phyloP scores from a whole-genome alignment of 2,329 filamentous ascomycete genomes.

The Aspergillus neotritici region DNA sequence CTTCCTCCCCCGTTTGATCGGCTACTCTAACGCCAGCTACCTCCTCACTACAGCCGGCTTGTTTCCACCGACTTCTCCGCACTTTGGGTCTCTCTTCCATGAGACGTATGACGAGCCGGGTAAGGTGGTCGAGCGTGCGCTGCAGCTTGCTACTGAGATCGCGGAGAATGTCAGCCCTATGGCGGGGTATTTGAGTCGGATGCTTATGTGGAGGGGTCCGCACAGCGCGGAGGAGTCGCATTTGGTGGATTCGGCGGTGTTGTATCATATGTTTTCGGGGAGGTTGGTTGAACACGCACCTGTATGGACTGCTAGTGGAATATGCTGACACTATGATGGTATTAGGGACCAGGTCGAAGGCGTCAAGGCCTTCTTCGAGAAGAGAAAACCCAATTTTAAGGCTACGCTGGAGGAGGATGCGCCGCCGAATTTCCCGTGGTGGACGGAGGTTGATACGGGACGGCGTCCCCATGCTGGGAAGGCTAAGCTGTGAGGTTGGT shows the following conservation, averaged over 20 bases:
- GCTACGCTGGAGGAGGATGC: conserved; percentile 56
- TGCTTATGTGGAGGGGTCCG: conserved; percentile 56
- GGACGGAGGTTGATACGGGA: conserved; percentile 50
- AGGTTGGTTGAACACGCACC: conserved; percentile 13
- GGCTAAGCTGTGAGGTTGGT: background rate
- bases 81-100: conserved; percentile 55
- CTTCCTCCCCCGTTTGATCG: conserved; percentile 65
- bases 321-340: conserved; percentile 10
- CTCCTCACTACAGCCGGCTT: conserved; percentile 58
- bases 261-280: conserved; percentile 35
- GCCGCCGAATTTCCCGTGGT: conserved; percentile 63
- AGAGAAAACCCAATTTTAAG: conserved; percentile 57
- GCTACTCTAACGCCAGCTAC: conserved; percentile 33
- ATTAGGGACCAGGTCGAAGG: conserved; percentile 62
- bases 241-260: conserved; percentile 53
- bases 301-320: background rate
- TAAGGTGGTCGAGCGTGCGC: conserved; percentile 57
- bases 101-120: conserved; percentile 55
- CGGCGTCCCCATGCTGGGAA: conserved; percentile 15
- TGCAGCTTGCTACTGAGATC: conserved; percentile 62
- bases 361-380: conserved; percentile 61
- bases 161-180: conserved; percentile 60
- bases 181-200: conserved; percentile 62
- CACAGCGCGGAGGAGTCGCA: conserved; percentile 63
- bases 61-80: conserved; percentile 46